Evolutionary conservation across 495 filamentous ascomycete species (phyloP), one percentile per base, ranked within the genome.

Genomic region (Aspergillus sparsus): DNA sequence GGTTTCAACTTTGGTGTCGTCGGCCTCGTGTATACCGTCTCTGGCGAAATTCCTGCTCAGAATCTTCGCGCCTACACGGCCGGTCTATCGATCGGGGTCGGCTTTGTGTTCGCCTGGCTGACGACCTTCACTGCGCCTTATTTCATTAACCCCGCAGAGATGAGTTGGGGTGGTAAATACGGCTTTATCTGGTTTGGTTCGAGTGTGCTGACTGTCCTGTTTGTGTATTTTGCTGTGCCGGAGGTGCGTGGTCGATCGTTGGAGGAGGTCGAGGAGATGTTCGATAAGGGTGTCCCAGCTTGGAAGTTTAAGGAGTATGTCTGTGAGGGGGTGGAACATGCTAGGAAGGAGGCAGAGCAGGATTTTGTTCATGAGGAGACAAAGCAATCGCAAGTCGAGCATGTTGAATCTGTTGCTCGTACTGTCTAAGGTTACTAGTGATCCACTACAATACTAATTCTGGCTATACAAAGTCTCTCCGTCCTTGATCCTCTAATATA

Each of bases 191-290:
- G 15, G 8, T 32, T 32, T 2, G 50, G 50, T 2, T 35, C 37
- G 5, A 18, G 45, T 5, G 45, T 49, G 12, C 5, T 18, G 45
- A 49, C 21, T 11, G 15, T 13, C n/a, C n/a, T 10, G 4, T 49
- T 49, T 49, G 10, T 34, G 5, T 53, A 21, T 15, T 53, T 53
- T 18, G 35, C 11, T 15, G 8, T 53, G 10, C 77, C 77, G 0
- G 77, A 80, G 65, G 75, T 73, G 3, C 55, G 66, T 1, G 70
- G 75, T 52, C 59, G 76, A 16, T 75, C 74, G 1, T 58, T 78
- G 3, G 74, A 78, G 49, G 76, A 78, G 58, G 67, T 78, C 8
- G 62, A 78, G 37, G 74, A 77, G 66, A 77, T 77, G 66, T 80
- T 78, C 49, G 72, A 73, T 60, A 67, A 67, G 8, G 69, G 64